Evolutionary conservation across 768 basidiomycete genomes (phyloP).

Genomic region (Rhizopogon roseolus): DNA sequence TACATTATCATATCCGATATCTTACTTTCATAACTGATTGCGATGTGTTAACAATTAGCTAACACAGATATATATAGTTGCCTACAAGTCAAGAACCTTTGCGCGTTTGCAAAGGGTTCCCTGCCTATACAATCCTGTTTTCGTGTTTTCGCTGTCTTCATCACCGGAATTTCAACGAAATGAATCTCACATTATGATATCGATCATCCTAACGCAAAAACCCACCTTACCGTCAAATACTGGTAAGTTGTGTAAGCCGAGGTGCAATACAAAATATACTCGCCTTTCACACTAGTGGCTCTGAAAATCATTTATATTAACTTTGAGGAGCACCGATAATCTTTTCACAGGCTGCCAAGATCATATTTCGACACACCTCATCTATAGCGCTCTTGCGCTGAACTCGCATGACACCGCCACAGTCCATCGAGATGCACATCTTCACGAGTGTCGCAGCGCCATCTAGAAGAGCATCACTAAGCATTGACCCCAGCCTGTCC

Average conservation of each 20-base stretch:
- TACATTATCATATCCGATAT: no score
- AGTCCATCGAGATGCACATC: not conserved
- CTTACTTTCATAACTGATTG: no score
- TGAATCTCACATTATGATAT: not conserved
- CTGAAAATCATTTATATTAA: not conserved
- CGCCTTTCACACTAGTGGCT: not conserved
- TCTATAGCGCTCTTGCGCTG: slow-evolving; percentile 6
- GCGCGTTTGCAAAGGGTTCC: no score
- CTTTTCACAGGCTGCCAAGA: slow-evolving; percentile 24
- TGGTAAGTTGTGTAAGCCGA: slow-evolving; percentile 8
- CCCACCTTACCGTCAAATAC: not conserved
- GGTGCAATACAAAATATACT: not conserved
- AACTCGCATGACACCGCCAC: not conserved
- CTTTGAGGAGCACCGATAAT: slow-evolving; percentile 7
- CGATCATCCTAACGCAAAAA: not conserved
- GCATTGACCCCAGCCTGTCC: not conserved
- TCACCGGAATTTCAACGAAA: no score
- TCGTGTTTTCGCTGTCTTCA: no score
- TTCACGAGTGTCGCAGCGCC: slow-evolving; percentile 20
- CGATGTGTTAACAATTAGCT: no score
- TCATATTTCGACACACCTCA: slow-evolving; percentile 19
- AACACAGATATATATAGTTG: no score
- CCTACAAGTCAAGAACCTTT: no score
- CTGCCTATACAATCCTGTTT: no score
- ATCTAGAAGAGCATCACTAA: slow-evolving; percentile 14